Evolutionary conservation across 1,284 basidiomycete genomes (phyloP), one percentile per base, ranked within the genome.

Genomic region (Pholiota adiposa): DNA sequence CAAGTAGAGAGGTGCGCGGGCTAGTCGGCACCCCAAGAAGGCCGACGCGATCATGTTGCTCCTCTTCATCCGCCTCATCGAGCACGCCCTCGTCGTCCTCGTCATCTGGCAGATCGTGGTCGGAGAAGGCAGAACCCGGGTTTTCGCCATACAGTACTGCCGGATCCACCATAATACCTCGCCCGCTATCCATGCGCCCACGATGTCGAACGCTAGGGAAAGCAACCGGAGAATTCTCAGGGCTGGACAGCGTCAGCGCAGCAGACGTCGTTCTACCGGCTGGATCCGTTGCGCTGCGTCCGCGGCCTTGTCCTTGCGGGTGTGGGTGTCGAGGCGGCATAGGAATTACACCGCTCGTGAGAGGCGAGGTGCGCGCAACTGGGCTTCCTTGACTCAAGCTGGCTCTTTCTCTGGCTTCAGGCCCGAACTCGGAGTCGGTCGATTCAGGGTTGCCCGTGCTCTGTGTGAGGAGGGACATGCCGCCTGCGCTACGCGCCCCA

Each of bases 281-380:
- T 0, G 84, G 79, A 0, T 79, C 77, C 8, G 82, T 79, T 2
- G 80, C 69, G 18, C 18, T 74, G 67, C 55, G 61, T 27, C 46
- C 63, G 44, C 58, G 64, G 18, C 78, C 75, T 50, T 80, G 71
- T 61, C 77, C 74, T 65, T 77, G 75, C 61, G 81, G 41, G 63
- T 85, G 81, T 16, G 87, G 86, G 69, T 89, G 87, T 40, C 86
- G 76, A 12, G 87, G 88, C 0, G 90, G 89, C 85, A 90, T 88
- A 12, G 90, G 88, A 57, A 91, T 87, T 4, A 61, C 63, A 50
- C 58, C 56, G 4, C 54, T 52, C 40, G 53, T 14, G 3, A 43
- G 23, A 18, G 60, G 86, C 84, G 34, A 38, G 12, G 18, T 29
- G 19, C 31, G 40, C 11, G 18, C 50, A 8, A 46, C 33, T 7